Base-by-base conservation (phyloP, 73 alveolate genomes). In the Tetrahymena borealis region DNA sequence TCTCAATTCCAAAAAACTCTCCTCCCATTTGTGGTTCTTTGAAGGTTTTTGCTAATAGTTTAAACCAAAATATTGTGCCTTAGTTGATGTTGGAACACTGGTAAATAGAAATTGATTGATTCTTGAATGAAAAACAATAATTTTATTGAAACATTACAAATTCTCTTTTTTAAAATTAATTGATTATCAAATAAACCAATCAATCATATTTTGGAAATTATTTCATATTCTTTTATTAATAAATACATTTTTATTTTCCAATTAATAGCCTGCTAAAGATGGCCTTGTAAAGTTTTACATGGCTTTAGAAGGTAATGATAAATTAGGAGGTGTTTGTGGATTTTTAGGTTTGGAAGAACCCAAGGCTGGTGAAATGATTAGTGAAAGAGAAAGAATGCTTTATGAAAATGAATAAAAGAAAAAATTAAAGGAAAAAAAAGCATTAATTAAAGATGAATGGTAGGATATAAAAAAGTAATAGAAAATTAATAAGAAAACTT, bases 251-350 rank as follows among this genome's bases (percentile, higher is more conserved):
- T 7, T 20, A 24, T 60, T 6, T 20, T 60, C 28, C n/a, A 24
- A 9, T 43, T 24, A 60, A 41, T 41, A 60, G 85, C 96, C 96
- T 39, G 94, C 42, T 7, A 91, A 77, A 90, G 94, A 91, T 60
- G 42, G 91, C n/a, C 37, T 94, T 24, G 91, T 90, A 32, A 91
- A 77, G 32, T 78, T 94, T 37, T 39, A 79, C 78, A 78, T 78
- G 91, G 40, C 91, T 15, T 40, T 94, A 94, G 96, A 91, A 42
- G 94, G 94, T 35, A 60, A 94, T 28, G 92, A 33, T 7, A 31
- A 94, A 60, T 11, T 94, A 39, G 96, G 94, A 7, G 96, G 96
- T 20, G 94, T 90, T 1, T 94, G 96, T 94, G 96, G 96, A 40
- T 40, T 90, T 78, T 90, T 94, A 90, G 78, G 85, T 8, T 60